phyloP scores from a whole-genome alignment of 129 eudicot species.

The Tanacetum coccineum region DNA sequence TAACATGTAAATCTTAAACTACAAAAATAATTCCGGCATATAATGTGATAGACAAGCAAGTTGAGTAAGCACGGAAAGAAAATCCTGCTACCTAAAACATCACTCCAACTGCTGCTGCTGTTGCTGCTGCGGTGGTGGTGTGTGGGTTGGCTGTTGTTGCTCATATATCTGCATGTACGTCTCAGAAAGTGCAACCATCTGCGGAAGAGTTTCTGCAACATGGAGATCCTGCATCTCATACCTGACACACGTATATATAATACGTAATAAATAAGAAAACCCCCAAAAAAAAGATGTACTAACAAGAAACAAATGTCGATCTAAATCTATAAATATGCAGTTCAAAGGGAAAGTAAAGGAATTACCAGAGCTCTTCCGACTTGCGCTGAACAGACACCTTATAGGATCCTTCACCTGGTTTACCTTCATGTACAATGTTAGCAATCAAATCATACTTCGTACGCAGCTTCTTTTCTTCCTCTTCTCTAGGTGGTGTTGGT shows the following conservation, averaged over 20 bases:
- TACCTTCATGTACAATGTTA: conserved; percentile 92
- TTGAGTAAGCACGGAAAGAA: not conserved
- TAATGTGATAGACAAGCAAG: not conserved
- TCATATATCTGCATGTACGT: conserved; percentile 95
- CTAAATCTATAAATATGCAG: not conserved
- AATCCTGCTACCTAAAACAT: not conserved
- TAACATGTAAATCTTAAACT: not conserved
- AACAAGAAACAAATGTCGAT: not conserved
- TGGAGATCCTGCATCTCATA: conserved; percentile 97
- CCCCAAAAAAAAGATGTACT: not conserved
- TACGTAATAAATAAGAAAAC: too few species aligned
- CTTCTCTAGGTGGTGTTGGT: conserved; percentile 53
- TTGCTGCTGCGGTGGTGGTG: not conserved
- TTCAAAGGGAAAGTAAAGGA: not conserved
- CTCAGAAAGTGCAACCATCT: conserved; percentile 91
- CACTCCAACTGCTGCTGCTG: conserved; percentile 19
- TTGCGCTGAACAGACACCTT: conserved; percentile 91
- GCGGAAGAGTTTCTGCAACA: conserved; percentile 79
- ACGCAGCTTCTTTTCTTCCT: conserved; percentile 37
- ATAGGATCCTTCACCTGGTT: conserved; percentile 94
- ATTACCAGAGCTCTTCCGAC: conserved; percentile 94
- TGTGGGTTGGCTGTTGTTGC: conserved; percentile 51
- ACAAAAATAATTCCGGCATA: conserved; percentile 15
- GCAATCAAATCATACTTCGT: conserved; percentile 91
- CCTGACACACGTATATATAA: too few species aligned